Evolutionary conservation across 2,329 filamentous ascomycete genomes (phyloP), one percentile per base, ranked within the genome.

Genomic region (Botrytis pseudocinerea): DNA sequence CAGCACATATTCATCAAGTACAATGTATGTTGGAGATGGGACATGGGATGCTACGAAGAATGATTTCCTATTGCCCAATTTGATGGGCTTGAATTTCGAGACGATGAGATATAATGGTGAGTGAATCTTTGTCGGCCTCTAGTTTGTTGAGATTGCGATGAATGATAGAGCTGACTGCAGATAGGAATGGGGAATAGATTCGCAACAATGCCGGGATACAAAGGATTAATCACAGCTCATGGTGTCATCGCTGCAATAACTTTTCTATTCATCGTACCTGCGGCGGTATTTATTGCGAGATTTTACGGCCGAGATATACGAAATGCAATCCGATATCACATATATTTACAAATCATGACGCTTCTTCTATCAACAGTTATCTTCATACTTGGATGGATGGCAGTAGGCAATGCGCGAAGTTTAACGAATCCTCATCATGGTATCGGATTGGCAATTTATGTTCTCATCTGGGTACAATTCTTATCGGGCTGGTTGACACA

Each of bases 71-170:
- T 83, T 96, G 69, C 93, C 93, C 51, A 94, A 94, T 79, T 84
- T 96, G 63, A 85, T 91, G 78, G 92, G 92, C 14, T 83, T 93
- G 76, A 93, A 94, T 80, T 93, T 93, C 81, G 91, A 91, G 68
- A 95, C 93, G 9, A 95, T 93, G 90, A 90, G 87, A 80, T 94
- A 94, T 83, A 96, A 96, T 87, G 93, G 92, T 93, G 38, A 57
- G 69, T 71, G 60, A 32, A 69, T 57, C 16, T 64, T 54, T 42
- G 35, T 44, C 22, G 83, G n/a, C 62, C 16, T 44, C n/a, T 32
- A 38, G 69, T 68, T 62, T 70, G 32, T 28, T 51, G 28, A 70
- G 38, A 73, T 77, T 75, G 78, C 65, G 22, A 61, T 35, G 46
- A 28, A 73, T 54, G 48, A 69, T n/a, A 59, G 35, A 44, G 63